Base-by-base conservation (phyloP, 2,329 filamentous ascomycete genomes). In the Xylariaceae sp. region DNA sequence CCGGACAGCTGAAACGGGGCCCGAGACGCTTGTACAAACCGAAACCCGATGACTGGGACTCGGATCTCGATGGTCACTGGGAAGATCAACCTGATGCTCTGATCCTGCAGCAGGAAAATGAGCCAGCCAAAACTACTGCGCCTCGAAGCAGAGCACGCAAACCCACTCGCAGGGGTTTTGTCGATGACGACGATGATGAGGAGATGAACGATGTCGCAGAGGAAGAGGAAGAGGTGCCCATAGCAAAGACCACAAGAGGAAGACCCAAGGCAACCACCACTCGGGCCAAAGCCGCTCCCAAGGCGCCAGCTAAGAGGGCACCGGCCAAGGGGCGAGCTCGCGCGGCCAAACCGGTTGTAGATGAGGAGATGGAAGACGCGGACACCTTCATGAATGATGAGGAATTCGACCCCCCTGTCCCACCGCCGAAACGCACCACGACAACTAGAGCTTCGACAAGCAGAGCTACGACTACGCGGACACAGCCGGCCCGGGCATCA, bases 51-150 rank as follows among this genome's bases (percentile, higher is more conserved):
- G 80, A 80, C 2, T 97, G 92, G 92, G 91, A 97, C 69, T 90
- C 85, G n/a, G 93, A 97, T 65, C 77, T 92, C 30, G 88, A 96
- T 53, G 94, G 92, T 0, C 81, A 82, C 54, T 97, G 93, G 92
- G 88, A 88, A 61, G 88, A 94, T 52, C 85, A 91, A 60, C 84
- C 89, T 0, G 87, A 83, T 6, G 89, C 87, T 1, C 73, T 86
- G 72, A 70, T 10, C 68, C 70, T 6, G 67, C 62, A 3, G 35
- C 53, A 61, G n/a, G 51, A 61, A 34, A 37, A 59, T n/a, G 51
- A 58, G 34, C 17, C 56, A 64, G 66, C 60, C 53, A 64, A 63
- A 64, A 62, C 57, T 37, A 39, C 58, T 6, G 61, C 58, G 37
- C 30, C 65, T 13, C 73, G 60, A 65, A 69, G 73, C 68, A 56